Conservation (phyloP, 73 alveolate species). For the Tetrahymena thermophila region DNA sequence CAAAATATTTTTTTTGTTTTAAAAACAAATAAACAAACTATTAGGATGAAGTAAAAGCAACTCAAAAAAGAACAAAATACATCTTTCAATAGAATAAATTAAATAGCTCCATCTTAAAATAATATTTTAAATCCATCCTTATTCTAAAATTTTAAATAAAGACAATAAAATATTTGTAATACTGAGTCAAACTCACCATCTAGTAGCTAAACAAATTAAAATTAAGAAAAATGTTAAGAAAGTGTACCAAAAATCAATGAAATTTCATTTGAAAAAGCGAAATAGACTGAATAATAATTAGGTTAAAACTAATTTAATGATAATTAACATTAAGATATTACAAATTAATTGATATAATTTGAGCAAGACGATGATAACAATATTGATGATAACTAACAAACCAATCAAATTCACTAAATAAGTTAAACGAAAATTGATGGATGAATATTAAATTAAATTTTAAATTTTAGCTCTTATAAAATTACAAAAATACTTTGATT, state of each 20-base stretch:
- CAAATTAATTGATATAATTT: not conserved
- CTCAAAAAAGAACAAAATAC: not conserved
- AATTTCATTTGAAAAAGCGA: not conserved
- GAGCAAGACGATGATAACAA: not conserved
- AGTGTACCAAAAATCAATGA: not conserved
- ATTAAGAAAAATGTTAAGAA: not conserved
- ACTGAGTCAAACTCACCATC: not conserved
- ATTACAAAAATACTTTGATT: too few relatives aligned
- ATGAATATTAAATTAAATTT: too few relatives aligned
- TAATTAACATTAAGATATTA: not conserved
- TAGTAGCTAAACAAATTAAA: not conserved
- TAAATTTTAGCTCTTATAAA: too few relatives aligned
- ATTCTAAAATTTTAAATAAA: too few relatives aligned
- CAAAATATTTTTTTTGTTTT: too few relatives aligned
- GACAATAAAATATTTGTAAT: too few relatives aligned
- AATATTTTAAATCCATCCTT: not conserved
- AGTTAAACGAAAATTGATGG: too few relatives aligned
- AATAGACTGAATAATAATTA: not conserved
- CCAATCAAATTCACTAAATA: not conserved
- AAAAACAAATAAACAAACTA: too few relatives aligned
- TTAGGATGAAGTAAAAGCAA: not conserved
- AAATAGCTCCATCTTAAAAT: not conserved
- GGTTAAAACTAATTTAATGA: not conserved
- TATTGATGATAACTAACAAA: not conserved
- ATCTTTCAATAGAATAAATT: not conserved